These are phyloP conservation scores for Adansonia digitata DNA, from an alignment of 345 rosid genomes.

Conservation along the genomic window DNA sequence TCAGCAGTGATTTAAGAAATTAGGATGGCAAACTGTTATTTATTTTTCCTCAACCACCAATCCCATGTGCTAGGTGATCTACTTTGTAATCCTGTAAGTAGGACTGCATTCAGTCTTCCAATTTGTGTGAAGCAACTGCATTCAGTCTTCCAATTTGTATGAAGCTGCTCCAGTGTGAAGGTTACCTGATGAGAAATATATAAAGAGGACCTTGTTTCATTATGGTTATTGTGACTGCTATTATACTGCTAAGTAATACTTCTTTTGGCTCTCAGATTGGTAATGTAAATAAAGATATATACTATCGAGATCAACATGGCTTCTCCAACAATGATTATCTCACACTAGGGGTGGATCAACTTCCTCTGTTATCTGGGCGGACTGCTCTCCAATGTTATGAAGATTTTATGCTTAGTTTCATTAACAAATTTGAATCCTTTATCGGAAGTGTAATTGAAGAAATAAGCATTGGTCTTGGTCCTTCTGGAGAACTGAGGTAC, in stretches of 20 bases:
- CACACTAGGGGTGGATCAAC: conserved; percentile 62
- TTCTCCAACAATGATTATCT: conserved; percentile 58
- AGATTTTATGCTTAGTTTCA: conserved; percentile 54
- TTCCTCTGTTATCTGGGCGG: conserved; percentile 55
- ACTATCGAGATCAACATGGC: conserved; percentile 51
- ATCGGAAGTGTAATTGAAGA: conserved; percentile 60
- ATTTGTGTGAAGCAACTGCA: not conserved
- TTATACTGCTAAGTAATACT: not conserved
- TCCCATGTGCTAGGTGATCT: not conserved
- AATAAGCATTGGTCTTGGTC: conserved; percentile 68
- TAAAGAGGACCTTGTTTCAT: not conserved
- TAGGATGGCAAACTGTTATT: not conserved
- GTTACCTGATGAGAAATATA: not conserved
- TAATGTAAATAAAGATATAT: conserved; percentile 49
- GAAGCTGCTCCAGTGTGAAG: not conserved
- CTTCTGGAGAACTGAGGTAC: conserved; percentile 66
- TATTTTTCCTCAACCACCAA: not conserved
- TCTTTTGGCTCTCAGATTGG: conserved; percentile 47
- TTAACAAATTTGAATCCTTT: conserved; percentile 39
- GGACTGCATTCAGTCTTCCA: not conserved
- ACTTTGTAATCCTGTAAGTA: not conserved
- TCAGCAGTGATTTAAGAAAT: not conserved
- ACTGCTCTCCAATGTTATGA: conserved; percentile 67
- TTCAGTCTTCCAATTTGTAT: not conserved
- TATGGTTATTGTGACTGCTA: not conserved